Evolutionary conservation across 345 rosid species (phyloP).

Genomic region (Jatropha curcas): DNA sequence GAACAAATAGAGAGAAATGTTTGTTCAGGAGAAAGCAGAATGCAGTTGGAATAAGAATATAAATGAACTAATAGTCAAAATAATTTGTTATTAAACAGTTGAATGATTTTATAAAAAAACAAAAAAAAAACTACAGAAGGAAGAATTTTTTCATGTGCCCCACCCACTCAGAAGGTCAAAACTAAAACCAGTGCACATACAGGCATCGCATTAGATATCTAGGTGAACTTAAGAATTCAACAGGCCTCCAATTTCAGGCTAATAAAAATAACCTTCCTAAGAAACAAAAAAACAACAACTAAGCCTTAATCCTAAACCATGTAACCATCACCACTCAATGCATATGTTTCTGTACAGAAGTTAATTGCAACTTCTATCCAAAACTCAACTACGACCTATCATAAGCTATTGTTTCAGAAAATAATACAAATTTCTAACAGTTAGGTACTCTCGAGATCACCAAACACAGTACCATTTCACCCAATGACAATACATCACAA

Average conservation of each 20-base stretch:
- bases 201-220: not conserved
- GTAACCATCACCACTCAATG: not conserved
- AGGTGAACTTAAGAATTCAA: not conserved
- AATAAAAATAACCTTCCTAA: not conserved
- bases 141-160: not conserved
- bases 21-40: constrained; percentile 17
- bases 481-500: not conserved
- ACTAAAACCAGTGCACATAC: not conserved
- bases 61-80: not conserved
- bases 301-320: no score
- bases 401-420: not conserved
- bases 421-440: not conserved
- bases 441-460: not conserved
- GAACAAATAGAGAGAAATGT: constrained; percentile 23
- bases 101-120: not conserved
- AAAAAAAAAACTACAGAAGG: not conserved
- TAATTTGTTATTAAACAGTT: not conserved
- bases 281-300: not conserved
- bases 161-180: not conserved
- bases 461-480: not conserved
- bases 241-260: not conserved
- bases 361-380: not conserved
- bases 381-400: no score
- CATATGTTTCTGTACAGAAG: not conserved
- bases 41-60: constrained; percentile 8